Conservation (phyloP, 768 basidiomycete species). For the Leccinellum albellum region DNA sequence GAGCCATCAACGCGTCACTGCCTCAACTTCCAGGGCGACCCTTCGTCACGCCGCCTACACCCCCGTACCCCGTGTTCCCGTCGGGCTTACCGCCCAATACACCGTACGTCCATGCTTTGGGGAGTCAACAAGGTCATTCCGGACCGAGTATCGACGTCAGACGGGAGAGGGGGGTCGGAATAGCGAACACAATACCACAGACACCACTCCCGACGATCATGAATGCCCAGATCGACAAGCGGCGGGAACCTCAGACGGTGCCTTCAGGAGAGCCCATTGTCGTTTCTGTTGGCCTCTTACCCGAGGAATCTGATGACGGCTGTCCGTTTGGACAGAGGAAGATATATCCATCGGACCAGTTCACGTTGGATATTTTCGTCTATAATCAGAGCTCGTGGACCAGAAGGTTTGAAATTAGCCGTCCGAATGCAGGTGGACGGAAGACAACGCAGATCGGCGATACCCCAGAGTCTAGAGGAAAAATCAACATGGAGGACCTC, state of each 20-base stretch:
- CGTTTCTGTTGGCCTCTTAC: slow-evolving; percentile 60
- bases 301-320: slow-evolving; percentile 17
- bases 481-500: slow-evolving; percentile 24
- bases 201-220: slow-evolving; percentile 56
- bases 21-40: slow-evolving; percentile 15
- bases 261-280: slow-evolving; percentile 55
- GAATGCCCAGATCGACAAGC: slow-evolving; percentile 37
- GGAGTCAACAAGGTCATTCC: slow-evolving; percentile 45
- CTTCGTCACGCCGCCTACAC: slow-evolving; percentile 48
- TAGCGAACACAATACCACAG: slow-evolving; percentile 35
- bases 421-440: slow-evolving; percentile 52
- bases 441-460: slow-evolving; percentile 31
- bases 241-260: slow-evolving; percentile 7
- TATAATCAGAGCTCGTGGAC: slow-evolving; percentile 78
- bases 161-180: slow-evolving; percentile 48
- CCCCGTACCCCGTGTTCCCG: slow-evolving; percentile 71
- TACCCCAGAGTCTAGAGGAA: slow-evolving; percentile 17
- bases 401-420: slow-evolving; percentile 72
- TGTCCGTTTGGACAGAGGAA: slow-evolving; percentile 32
- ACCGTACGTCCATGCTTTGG: slow-evolving; percentile 53
- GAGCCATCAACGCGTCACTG: slow-evolving; percentile 2
- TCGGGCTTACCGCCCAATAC: slow-evolving; percentile 41
- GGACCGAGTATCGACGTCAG: slow-evolving; percentile 65
- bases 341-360: slow-evolving; percentile 71
- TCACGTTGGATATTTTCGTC: slow-evolving; percentile 83